Percentiles rank a stretch among this genome's conserved stretches.
Conservation (phyloP, 2,329 filamentous ascomycete genomes). For the Blumeria hordei region DNA sequence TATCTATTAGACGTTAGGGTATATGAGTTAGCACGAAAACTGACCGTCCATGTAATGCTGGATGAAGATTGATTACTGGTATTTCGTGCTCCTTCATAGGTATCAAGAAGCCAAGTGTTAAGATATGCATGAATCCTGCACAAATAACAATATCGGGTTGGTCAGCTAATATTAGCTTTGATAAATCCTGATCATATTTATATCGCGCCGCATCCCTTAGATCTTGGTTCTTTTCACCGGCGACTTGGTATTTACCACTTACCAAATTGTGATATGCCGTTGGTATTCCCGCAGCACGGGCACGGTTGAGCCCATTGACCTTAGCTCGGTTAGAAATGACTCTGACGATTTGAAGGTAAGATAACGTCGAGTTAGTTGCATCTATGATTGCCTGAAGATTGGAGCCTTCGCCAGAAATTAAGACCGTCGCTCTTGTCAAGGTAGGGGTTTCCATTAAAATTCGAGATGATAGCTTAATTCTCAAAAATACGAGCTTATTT, state of each 20-base stretch:
- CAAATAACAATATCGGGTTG: constrained; percentile 39
- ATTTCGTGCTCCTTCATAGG: constrained; percentile 29
- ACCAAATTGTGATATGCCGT: constrained; percentile 43
- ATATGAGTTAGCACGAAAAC: no score
- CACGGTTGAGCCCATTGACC: constrained; percentile 39
- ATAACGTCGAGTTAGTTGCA: constrained; percentile 19
- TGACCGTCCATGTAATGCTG: constrained; percentile 37
- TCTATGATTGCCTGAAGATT: constrained; percentile 44
- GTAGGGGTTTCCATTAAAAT: no score
- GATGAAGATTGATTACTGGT: constrained; percentile 45
- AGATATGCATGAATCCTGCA: constrained; percentile 47
- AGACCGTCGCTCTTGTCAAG: constrained; percentile 26
- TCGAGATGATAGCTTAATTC: no score
- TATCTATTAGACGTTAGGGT: background rate
- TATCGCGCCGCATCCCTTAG: constrained; percentile 25
- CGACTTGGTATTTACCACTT: constrained; percentile 20
- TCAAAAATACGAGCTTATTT: no score
- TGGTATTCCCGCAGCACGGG: constrained; percentile 31
- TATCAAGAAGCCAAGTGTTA: constrained; percentile 34
- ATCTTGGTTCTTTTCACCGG: constrained; percentile 16
- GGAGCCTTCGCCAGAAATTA: constrained; percentile 43
- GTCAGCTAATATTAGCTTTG: constrained; percentile 27
- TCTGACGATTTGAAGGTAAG: constrained; percentile 23
- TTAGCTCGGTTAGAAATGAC: constrained; percentile 43
- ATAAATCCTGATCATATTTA: constrained; percentile 42